These are phyloP conservation scores for Chalara sp. DNA, from an alignment of 2,329 filamentous ascomycete genomes.

Conservation along the genomic window DNA sequence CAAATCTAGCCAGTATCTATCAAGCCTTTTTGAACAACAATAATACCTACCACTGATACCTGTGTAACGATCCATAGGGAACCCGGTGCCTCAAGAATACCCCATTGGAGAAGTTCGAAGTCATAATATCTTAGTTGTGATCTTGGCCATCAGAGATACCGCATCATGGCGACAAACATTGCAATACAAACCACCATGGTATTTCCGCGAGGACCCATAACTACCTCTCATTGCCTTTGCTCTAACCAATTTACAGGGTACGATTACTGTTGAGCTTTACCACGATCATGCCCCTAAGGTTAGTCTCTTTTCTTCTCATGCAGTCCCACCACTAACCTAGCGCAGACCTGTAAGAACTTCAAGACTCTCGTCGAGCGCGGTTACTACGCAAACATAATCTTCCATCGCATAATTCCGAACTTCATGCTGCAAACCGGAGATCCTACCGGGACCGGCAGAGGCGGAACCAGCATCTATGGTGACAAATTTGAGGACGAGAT, in stretches of 20 bases:
- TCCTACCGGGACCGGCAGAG: conserved; percentile 86
- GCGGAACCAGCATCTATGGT: conserved; percentile 84
- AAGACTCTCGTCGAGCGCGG: conserved; percentile 68
- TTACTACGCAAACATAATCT: conserved; percentile 81
- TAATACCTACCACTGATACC: too few relatives aligned
- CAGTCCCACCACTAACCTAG: conserved; percentile 2
- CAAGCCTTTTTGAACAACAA: too few relatives aligned
- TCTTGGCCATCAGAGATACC: too few relatives aligned
- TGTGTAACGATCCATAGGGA: too few relatives aligned
- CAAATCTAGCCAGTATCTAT: too few relatives aligned
- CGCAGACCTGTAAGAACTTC: conserved; percentile 79
- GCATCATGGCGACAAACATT: conserved; percentile 69
- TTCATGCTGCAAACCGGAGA: conserved; percentile 98
- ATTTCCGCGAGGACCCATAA: conserved; percentile 16
- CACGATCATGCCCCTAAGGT: conserved; percentile 73
- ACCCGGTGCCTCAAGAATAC: too few relatives aligned
- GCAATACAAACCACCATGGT: conserved; percentile 83
- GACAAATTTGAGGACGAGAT: conserved; percentile 95
- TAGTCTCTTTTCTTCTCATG: conserved; percentile 6
- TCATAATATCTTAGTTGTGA: too few relatives aligned
- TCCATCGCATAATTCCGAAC: conserved; percentile 91
- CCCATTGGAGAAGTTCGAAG: too few relatives aligned
- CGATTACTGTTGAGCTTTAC: conserved; percentile 85
- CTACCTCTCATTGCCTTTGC: neutral
- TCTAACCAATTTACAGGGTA: conserved; percentile 49